Base-by-base conservation (phyloP, 805 yeast species). In the Soucietia sequanensis region DNA sequence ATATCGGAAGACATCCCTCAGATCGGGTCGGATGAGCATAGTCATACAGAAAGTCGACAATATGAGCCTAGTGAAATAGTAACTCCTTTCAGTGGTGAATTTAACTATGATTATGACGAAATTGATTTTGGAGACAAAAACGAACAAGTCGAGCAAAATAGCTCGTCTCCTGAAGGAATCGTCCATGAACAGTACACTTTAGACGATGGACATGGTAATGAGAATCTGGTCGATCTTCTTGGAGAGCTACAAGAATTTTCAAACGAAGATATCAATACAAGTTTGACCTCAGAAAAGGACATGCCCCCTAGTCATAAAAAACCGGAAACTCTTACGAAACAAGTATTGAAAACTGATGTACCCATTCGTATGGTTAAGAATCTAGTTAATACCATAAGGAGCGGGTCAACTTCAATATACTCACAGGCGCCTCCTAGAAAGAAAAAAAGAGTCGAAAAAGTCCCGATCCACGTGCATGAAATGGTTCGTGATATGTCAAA, bases 401-500 rank as follows among this genome's bases (percentile, higher is more conserved):
- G n/a, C n/a, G 11, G 17, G n/a, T 11, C 27, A 8, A n/a, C n/a
- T n/a, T n/a, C n/a, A n/a, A n/a, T n/a, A n/a, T 10, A 6, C 15
- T 23, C 6, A 11, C 25, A 22, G 33, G 6, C 27, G 6, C 34
- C 33, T 7, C 32, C 33, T 18, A 43, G 35, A 27, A 33, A 44
- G 32, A 24, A 28, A 22, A 23, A 26, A 7, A 36, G 17, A 22
- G 16, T 30, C 9, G 32, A 26, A 18, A 23, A 34, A 15, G 6
- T 48, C 0, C 29, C 46, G 11, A 30, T 37, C 9, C 52, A 51
- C 4, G 29, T 52, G 0, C 37, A 47, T 16, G 39, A 43, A 6
- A 39, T 44, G 9, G 46, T 67, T 17, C 60, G 56, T 20, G 41
- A 40, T 11, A 56, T 54, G 34, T 59, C 70, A 0, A 58, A 57